Evolutionary conservation across 2,329 filamentous ascomycete genomes (phyloP), one percentile per base, ranked within the genome.

Genomic region (Harringtonia lauricola): DNA sequence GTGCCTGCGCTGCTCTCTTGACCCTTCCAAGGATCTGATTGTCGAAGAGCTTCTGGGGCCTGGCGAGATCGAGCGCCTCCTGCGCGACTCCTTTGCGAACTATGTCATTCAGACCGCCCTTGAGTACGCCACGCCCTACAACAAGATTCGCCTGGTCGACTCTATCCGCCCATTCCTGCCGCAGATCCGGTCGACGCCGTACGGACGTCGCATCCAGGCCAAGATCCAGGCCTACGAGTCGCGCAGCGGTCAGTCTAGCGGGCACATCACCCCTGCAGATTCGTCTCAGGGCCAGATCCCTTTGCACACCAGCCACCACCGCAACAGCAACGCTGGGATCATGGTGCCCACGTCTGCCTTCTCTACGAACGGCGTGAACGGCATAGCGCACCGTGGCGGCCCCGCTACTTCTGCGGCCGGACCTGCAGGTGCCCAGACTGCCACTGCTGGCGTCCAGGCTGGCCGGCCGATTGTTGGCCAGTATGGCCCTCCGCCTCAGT

Each of bases 21-120:
- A 79, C 21, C 69, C 75, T 10, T 83, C 83, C 41, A 88, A 83
- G 59, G 83, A 87, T 54, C 72, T 81, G 61, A 81, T 98, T 64
- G 83, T 95, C 46, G 77, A 84, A 30, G 92, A 96, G 66, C 81
- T 98, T 58, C 70, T 81, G 45, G 58, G 66, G 9, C 75, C 81
- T 3, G 72, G 73, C 46, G 87, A 95, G 64, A 82, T 96, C 49
- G 88, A 95, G 56, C 82, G 82, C 51, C 80, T 95, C 52, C 76
- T 98, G 47, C 84, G 87, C 35, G 92, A 98, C 63, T 87, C 83
- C 0, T 98, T 86, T 58, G 92, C 87, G 61, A 98, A 98, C 66
- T 98, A 98, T 57, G 92, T 98, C 51, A 86, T 98, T 33, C 92
- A 98, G 70, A 98, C 92, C 33, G 89, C 92, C 24, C 75, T 95